These are phyloP conservation scores for Glutinoglossum americanum DNA, from an alignment of 495 filamentous ascomycete species.

Conservation along the genomic window DNA sequence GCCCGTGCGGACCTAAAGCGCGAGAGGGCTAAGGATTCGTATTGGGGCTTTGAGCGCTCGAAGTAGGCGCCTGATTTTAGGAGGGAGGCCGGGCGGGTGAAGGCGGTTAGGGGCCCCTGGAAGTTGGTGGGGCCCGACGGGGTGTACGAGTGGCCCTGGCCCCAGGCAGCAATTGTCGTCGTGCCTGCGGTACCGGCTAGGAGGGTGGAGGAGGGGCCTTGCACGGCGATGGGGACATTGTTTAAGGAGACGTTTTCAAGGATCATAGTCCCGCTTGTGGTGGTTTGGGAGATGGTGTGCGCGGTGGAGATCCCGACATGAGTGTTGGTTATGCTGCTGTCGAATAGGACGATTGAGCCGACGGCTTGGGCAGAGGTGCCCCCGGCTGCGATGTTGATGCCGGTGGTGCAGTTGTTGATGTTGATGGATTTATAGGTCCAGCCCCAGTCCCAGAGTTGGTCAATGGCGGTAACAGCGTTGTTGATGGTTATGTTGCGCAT, in stretches of 20 bases:
- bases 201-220: constrained; percentile 26
- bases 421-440: constrained; percentile 34
- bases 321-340: constrained; percentile 18
- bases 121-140: constrained; percentile 21
- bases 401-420: constrained; percentile 40
- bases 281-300: constrained; percentile 15
- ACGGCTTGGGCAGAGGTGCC: constrained; percentile 19
- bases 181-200: constrained; percentile 35
- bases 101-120: constrained; percentile 20
- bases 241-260: constrained; percentile 47
- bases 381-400: constrained; percentile 38
- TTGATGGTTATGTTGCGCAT: constrained; percentile 51
- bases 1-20: constrained; percentile 37
- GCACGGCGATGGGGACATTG: constrained; percentile 37
- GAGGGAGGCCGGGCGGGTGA: constrained; percentile 19
- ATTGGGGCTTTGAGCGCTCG: constrained; percentile 31
- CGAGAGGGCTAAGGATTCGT: constrained; percentile 24
- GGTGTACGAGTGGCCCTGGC: constrained; percentile 29
- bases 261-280: constrained; percentile 29
- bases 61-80: constrained; percentile 22
- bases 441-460: constrained; percentile 33
- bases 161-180: constrained; percentile 31
- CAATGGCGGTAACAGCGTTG: constrained; percentile 36
- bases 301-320: constrained; percentile 16
- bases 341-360: constrained; percentile 19